Evolutionary conservation across 2,329 filamentous ascomycete species (phyloP), one percentile per base, ranked within the genome.

Genomic region (Cephalotrichum gorgonifer): DNA sequence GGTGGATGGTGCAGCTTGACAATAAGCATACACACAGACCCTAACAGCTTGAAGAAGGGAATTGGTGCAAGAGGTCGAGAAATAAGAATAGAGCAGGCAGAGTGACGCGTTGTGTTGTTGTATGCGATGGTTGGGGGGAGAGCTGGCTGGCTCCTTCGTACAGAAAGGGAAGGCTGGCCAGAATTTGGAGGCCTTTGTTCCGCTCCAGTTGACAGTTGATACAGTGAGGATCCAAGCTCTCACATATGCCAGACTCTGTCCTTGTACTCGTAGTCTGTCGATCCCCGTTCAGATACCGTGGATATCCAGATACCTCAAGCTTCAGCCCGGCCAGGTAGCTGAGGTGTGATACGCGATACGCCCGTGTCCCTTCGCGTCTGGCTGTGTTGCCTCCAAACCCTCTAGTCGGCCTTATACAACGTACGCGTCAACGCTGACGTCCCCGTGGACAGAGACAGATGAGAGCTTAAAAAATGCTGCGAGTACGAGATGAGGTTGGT

Each of bases 381-480:
- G 26, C 23, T 22, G 45, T 25, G 17, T 20, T 33, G 12, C 22
- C 33, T 47, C 45, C 45, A 33, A 39, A 31, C 27, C 14, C 28
- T 49, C 39, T 43, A 42, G 46, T 48, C 38, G 22, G 17, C 9
- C 25, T 42, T 43, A 42, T 26, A 35, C 23, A 17, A 9, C 47
- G 39, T 47, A 47, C 45, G 45, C 17, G 35, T 39, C 35, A 39
- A 39, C 9, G 35, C n/a, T 39, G n/a, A 20, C 7, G 35, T 39
- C 35, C 17, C 35, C 14, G 35, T 39, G n/a, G 5, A 14, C 30
- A 33, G 15, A 39, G 35, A 39, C n/a, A 41, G 45, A 20, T 39
- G 27, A n/a, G 35, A 38, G 44, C 23, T 39, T 47, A 47, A 20
- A 31, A 26, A 47, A 33, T 49, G 44, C 17, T 49, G 35, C n/a